Percentiles rank a stretch among this genome's conserved stretches.
phyloP scores from a whole-genome alignment of 2,329 filamentous ascomycete genomes.

The Onygenales sp. region DNA sequence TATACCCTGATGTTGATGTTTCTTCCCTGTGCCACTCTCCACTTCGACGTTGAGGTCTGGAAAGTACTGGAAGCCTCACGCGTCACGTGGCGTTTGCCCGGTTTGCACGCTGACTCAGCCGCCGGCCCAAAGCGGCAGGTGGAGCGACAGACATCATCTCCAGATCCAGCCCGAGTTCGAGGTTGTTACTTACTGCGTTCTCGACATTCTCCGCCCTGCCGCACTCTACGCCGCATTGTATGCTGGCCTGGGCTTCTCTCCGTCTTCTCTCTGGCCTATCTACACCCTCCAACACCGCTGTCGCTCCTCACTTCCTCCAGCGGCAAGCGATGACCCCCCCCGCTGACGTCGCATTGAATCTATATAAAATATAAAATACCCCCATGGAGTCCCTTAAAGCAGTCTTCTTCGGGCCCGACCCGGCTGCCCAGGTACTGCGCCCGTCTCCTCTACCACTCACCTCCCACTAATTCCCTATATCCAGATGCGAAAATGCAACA shows the following conservation, averaged over 20 bases:
- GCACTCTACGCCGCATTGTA: no score
- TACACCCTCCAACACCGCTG: no score
- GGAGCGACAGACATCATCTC: no score
- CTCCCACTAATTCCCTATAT: not conserved
- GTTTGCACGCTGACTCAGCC: not conserved
- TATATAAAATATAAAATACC: not conserved
- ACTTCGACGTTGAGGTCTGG: slow-evolving; percentile 16
- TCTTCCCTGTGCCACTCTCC: slow-evolving; percentile 18
- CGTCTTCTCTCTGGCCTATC: no score
- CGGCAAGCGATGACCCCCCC: no score
- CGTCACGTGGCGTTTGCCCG: slow-evolving; percentile 3
- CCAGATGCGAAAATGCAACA: slow-evolving; percentile 91
- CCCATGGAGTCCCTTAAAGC: slow-evolving; percentile 77
- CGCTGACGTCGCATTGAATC: no score
- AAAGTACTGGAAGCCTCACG: slow-evolving; percentile 31
- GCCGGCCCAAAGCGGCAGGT: no score
- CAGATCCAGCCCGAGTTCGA: no score
- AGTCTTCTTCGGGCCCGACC: slow-evolving; percentile 86
- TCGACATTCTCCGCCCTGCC: no score
- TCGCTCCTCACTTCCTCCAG: no score
- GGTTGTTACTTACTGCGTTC: no score
- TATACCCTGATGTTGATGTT: slow-evolving; percentile 12
- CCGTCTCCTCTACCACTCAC: slow-evolving; percentile 2
- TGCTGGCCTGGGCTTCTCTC: no score
- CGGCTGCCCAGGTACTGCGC: slow-evolving; percentile 70